Base-by-base conservation (phyloP, 495 filamentous ascomycete species). In the Trichoderma reesei region DNA sequence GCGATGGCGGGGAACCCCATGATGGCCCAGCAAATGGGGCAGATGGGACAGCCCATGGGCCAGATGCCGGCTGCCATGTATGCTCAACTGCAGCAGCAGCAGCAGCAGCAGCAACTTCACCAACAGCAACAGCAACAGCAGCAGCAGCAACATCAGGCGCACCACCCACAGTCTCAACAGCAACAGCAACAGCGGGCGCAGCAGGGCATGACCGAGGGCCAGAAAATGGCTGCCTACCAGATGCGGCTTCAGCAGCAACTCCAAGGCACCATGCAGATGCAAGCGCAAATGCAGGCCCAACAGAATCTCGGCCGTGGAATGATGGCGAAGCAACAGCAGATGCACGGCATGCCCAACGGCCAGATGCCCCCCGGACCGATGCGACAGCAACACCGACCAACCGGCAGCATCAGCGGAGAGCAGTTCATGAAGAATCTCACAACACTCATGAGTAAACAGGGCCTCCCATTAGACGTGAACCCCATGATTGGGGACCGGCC, bases 371-470 rank as follows among this genome's bases (percentile, higher is more conserved):
- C 69, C 39, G 65, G 61, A 11, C 68, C 51, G 65, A 64, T 72
- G 64, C 69, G 70, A 64, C 70, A 67, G 54, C 72, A 72, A 66
- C 64, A 69, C 68, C 62, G 71, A 56, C 16, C 65, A 13, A 36
- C n/a, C 0, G 48, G 61, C 26, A 46, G 41, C 60, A 16, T 44
- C 18, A 78, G 86, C 46, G 86, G 84, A 0, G 86, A 89, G 62
- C 79, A 79, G n/a, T 94, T 96, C 66, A 78, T 92, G 76, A 89
- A 89, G 65, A 85, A 83, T 42, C 75, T 97, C 3, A 78, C 82
- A 5, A 72, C 79, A 3, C 92, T 92, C 68, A 92, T 94, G 87
- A 78, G 80, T 63, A 78, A 80, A 65, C 83, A 86, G 65, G 84
- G 85, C 41, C 78, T 87, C 20, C 86, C 85, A 0, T 79, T 97